Evolutionary conservation across 768 basidiomycete genomes (phyloP).

Genomic region (Xanthoconium purpureum): DNA sequence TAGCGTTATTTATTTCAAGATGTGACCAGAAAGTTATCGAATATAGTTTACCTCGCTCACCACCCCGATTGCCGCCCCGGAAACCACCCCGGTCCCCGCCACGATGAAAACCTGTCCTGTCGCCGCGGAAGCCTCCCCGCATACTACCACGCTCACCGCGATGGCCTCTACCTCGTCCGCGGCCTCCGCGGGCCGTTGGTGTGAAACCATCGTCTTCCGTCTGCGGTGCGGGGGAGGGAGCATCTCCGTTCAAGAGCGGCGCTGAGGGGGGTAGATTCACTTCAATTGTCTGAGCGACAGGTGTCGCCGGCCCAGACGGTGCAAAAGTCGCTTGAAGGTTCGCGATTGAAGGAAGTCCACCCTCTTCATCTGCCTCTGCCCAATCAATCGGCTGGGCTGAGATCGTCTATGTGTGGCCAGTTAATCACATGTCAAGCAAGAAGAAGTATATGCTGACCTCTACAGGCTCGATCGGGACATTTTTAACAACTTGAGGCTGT

Average conservation of each 20-base stretch:
- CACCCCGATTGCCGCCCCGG: constrained; percentile 35
- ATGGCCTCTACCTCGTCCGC: constrained; percentile 44
- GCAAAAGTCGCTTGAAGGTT: constrained; percentile 75
- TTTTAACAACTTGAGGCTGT: constrained; percentile 10
- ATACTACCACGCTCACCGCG: constrained; percentile 41
- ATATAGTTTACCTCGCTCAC: constrained; percentile 21
- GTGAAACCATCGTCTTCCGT: constrained; percentile 65
- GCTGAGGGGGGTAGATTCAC: constrained; percentile 25
- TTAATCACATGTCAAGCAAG: not conserved
- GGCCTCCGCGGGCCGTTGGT: constrained; percentile 42
- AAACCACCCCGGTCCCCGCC: constrained; percentile 35
- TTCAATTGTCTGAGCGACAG: constrained; percentile 40
- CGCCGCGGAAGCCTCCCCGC: constrained; percentile 44
- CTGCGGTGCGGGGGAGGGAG: constrained; percentile 20
- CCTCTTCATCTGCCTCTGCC: constrained; percentile 75
- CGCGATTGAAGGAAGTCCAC: constrained; percentile 73
- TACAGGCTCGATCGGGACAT: constrained; percentile 12
- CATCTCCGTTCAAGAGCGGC: constrained; percentile 20
- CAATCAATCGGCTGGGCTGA: constrained; percentile 60
- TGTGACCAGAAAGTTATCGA: not conserved
- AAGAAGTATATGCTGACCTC: constrained; percentile 32
- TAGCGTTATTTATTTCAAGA: not conserved
- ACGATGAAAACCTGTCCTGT: constrained; percentile 33
- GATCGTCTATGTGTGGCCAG: constrained; percentile 7
- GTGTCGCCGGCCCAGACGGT: constrained; percentile 68